These are phyloP conservation scores for Cornus controversa DNA, from an alignment of 148 eudicot genomes.

Conservation along the genomic window DNA sequence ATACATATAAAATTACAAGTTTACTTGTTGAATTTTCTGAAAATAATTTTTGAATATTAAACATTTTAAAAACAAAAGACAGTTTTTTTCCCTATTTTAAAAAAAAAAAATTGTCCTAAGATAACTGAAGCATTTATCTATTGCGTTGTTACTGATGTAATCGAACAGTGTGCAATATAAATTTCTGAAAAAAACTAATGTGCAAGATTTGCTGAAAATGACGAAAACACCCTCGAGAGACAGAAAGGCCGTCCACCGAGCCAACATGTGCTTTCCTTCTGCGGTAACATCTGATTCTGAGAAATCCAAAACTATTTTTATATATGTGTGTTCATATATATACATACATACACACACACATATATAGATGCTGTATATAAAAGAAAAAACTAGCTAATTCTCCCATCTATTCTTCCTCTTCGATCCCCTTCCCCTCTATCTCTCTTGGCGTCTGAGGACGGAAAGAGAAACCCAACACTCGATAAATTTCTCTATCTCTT, in stretches of 20 bases:
- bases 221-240: not conserved
- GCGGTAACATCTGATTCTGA: slow-evolving; percentile 5
- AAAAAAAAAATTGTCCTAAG: no score
- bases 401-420: slow-evolving; percentile 3
- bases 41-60: no score
- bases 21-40: no score
- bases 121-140: no score
- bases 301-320: not conserved
- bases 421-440: not conserved
- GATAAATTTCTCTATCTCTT: not conserved
- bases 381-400: slow-evolving; percentile 5
- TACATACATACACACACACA: not conserved
- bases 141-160: no score
- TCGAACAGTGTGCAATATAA: no score
- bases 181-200: no score
- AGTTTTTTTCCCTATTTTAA: no score
- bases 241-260: not conserved
- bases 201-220: not conserved
- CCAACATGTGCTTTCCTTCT: slow-evolving; percentile 2
- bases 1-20: no score
- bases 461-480: not conserved
- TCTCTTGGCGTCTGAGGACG: not conserved
- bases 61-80: no score
- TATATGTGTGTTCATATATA: not conserved
- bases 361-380: slow-evolving; percentile 1